Evolutionary conservation across 495 filamentous ascomycete genomes (phyloP), one percentile per base, ranked within the genome.

Genomic region (Penicillium waksmanii): DNA sequence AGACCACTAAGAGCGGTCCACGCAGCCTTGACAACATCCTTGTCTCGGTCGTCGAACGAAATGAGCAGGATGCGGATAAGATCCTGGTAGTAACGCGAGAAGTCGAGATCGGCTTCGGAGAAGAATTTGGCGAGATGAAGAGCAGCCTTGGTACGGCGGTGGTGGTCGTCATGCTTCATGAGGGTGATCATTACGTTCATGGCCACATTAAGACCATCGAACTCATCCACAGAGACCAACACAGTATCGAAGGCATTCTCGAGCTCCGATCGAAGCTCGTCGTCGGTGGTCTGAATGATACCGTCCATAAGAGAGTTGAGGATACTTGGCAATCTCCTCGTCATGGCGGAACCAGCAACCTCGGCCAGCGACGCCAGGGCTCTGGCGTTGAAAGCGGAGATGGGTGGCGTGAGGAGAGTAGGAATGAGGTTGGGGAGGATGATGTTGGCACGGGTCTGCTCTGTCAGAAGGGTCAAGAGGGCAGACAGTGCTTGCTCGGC

Each of bases 381-480:
- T 66, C 84, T 90, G 57, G 95, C 95, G 64, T 98, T 98, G 84
- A 98, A 98, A 5, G 88, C 82, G 5, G 91, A 87, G 58, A 98
- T 96, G n/a, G 95, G 95, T 35, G 92, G 85, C 12, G 88, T 83
- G 55, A 96, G 88, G 21, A 98, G 81, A 0, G 92, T 97, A 0
- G 95, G 95, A 52, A 98, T 91, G 34, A 98, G 89, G 74, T 94
- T 96, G 34, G 95, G 95, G 43, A 98, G 82, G 63, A 98, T 98
- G 63, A 97, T 92, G 69, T 97, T 98, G 19, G 93, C 94, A 54
- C 95, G 84, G 2, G 92, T 95, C 15, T 93, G 87, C 73, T 98
- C 96, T 0, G 92, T 97, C 38, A 98, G 85, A 31, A 98, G 80
- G 0, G 95, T 98, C 54, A 98, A 80, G 23, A 98, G 83, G 31